A percentile compares a stretch with the other conserved stretches of the same genome.
These are phyloP conservation scores for Euphorbia pulcherrima DNA, from an alignment of 345 rosid species.

Conservation along the genomic window DNA sequence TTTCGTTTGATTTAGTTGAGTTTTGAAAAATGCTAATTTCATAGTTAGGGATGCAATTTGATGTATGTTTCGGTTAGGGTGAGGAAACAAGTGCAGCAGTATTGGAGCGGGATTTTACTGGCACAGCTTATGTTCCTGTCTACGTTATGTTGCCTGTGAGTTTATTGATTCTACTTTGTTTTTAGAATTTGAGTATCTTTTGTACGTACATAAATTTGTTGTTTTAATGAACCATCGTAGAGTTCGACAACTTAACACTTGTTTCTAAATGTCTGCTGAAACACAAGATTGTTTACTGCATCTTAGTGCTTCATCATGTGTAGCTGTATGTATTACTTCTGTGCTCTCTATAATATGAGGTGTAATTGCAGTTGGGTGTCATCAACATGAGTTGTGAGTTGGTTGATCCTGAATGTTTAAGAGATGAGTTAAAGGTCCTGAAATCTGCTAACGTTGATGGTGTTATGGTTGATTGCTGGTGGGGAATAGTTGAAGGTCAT, in stretches of 20 bases:
- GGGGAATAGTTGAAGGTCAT: conserved; percentile 95
- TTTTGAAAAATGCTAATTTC: background rate
- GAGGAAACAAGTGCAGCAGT: conserved; percentile 39
- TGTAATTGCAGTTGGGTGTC: conserved; percentile 61
- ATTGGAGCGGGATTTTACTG: conserved; percentile 74
- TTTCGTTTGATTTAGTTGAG: background rate
- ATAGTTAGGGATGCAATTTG: conserved; percentile 1
- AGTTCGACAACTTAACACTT: background rate
- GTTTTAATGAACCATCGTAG: background rate
- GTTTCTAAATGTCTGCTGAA: background rate
- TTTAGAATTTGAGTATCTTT: background rate
- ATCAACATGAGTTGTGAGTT: conserved; percentile 81
- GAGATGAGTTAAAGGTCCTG: conserved; percentile 60
- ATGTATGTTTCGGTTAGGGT: conserved; percentile 32
- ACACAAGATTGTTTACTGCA: background rate
- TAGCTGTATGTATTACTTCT: conserved; percentile 6
- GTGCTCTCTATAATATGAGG: background rate
- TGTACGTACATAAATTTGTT: background rate
- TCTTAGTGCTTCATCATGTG: background rate
- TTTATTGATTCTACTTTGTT: conserved; percentile 12
- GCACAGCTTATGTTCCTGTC: conserved; percentile 78
- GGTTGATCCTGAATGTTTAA: conserved; percentile 74
- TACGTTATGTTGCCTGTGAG: conserved; percentile 94
- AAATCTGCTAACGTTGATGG: conserved; percentile 79
- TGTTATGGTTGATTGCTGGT: conserved; percentile 92